These are phyloP conservation scores for Cystobasidium slooffiae DNA, from an alignment of 1,284 basidiomycete species.

Conservation along the genomic window DNA sequence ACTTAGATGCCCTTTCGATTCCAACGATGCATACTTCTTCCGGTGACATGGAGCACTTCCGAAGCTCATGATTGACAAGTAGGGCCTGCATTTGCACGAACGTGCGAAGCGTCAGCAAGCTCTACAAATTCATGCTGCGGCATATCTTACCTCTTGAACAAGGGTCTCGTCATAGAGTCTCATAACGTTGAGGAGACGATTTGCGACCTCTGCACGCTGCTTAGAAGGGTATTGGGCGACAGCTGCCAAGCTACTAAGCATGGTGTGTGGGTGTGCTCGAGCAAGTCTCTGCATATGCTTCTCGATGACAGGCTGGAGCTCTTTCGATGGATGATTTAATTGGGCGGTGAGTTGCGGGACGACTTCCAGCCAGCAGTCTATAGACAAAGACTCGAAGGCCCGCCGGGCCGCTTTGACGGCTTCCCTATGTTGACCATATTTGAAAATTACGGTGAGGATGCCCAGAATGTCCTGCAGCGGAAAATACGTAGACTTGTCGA, in stretches of 20 bases:
- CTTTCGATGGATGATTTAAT: constrained; percentile 11
- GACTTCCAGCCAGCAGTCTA: constrained; percentile 34
- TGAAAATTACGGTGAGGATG: constrained; percentile 38
- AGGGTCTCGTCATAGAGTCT: constrained; percentile 33
- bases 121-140: not conserved
- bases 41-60: constrained; percentile 34
- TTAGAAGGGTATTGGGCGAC: constrained; percentile 33
- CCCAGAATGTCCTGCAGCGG: constrained; percentile 44
- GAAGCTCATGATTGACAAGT: constrained; percentile 35
- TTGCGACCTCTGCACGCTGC: constrained; percentile 30
- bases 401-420: constrained; percentile 19
- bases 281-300: constrained; percentile 35
- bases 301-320: constrained; percentile 26
- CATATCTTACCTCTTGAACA: constrained; percentile 31
- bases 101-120: not conserved
- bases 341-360: constrained; percentile 44
- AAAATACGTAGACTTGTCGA: constrained; percentile 13
- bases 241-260: constrained; percentile 29
- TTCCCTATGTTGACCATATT: constrained; percentile 38
- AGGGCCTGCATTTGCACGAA: constrained; percentile 7
- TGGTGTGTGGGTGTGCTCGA: constrained; percentile 38
- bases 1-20: constrained; percentile 36
- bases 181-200: constrained; percentile 32
- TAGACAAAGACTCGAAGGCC: constrained; percentile 32
- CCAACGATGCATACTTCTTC: constrained; percentile 37